Conservation (phyloP, 257 asterid genomes). For the Gardenia jasminoides region DNA sequence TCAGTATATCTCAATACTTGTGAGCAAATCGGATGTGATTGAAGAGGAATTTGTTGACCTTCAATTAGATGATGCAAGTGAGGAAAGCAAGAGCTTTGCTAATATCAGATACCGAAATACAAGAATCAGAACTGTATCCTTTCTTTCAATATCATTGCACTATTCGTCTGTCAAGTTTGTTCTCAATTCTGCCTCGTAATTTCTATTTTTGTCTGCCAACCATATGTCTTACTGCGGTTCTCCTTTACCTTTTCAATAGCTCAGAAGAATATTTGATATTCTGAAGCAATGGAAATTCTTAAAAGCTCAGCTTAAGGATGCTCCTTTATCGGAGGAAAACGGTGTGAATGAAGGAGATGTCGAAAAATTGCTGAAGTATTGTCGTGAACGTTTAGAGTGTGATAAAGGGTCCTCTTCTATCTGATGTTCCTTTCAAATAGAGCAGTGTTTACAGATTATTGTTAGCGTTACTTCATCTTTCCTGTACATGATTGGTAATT, state of each 20-base stretch:
- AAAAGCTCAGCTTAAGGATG: conserved; percentile 34
- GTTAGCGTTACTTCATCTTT: background rate
- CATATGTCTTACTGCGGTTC: conserved; percentile 20
- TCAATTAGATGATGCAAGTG: conserved; percentile 34
- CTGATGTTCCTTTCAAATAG: background rate
- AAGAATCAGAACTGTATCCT: conserved; percentile 69
- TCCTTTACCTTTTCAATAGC: conserved; percentile 52
- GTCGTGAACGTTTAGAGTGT: conserved; percentile 28
- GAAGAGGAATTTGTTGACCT: conserved; percentile 61
- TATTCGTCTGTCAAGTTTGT: background rate
- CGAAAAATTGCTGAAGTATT: conserved; percentile 51
- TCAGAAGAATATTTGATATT: conserved; percentile 47
- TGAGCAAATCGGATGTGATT: conserved; percentile 53
- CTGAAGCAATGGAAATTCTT: conserved; percentile 56
- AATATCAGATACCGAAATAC: conserved; percentile 31
- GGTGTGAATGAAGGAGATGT: conserved; percentile 53
- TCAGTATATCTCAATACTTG: conserved; percentile 52
- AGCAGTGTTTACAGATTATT: background rate
- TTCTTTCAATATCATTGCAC: conserved; percentile 4
- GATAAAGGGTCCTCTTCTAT: background rate
- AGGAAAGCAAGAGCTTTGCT: conserved; percentile 26
- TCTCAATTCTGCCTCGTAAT: conserved; percentile 1
- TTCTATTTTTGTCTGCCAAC: background rate
- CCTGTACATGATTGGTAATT: background rate
- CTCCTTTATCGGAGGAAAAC: conserved; percentile 29